Evolutionary conservation across 2,329 filamentous ascomycete genomes (phyloP), one percentile per base, ranked within the genome.

Genomic region (Botrytis aclada): DNA sequence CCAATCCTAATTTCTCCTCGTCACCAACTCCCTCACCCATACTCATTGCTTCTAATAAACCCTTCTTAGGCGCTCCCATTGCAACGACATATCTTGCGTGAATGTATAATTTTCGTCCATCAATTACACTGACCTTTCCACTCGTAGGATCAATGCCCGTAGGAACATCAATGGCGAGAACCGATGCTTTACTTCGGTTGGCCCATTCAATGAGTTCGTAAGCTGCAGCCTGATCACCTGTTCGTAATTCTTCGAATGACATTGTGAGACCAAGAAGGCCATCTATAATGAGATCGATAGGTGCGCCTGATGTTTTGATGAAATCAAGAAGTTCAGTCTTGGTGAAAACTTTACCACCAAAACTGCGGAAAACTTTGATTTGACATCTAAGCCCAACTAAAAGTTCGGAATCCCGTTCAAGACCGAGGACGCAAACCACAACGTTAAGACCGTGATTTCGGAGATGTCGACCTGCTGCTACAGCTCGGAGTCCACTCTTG

Each of bases 201-300:
- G 94, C 92, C 94, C 95, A 98, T 75, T 94, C 92, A 79, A 98
- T 96, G 79, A 98, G 88, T 80, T 97, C 92, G 79, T 97, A 95
- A 0, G 94, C 93, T 0, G 92, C 92, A 5, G 91, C 90, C 80
- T 97, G 93, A 76, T 97, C 93, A 25, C 92, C 91, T 3, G 91
- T 92, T 51, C 93, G 89, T 41, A 98, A 86, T 77, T 97, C 94
- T 77, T 98, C 94, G 79, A 98, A 98, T 3, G 93, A 91, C 72
- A 94, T 89, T 62, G 96, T 94, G 75, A 96, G 88, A 5, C 94
- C 94, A 7, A 99, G 88, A 20, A 98, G 85, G 1, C 94, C 95
- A 81, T 99, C 96, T 72, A 98, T 88, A 76, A 97, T 93, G 73
- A 97, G 85, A 63, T 94, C 92, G 0, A 94, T 89, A 1, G 89